Conservation (phyloP, 2,329 filamentous ascomycete species). For the Thermomyces lanuginosus region DNA sequence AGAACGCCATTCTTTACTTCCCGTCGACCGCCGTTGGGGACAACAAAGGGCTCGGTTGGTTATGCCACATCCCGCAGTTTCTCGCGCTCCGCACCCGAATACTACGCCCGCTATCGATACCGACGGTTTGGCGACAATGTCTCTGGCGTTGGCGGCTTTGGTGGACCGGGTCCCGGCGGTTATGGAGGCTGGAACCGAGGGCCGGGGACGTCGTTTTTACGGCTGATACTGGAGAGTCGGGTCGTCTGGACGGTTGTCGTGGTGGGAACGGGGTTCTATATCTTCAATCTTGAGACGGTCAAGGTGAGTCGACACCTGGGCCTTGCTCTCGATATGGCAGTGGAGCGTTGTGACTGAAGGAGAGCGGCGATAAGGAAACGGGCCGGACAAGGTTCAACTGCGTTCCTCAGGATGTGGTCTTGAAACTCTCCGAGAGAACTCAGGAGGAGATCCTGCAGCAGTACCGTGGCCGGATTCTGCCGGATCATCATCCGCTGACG, state of each 20-base stretch:
- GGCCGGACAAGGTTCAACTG: slow-evolving; percentile 44
- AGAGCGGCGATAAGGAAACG: slow-evolving; percentile 25
- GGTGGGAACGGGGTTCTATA: slow-evolving; percentile 24
- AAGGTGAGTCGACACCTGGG: slow-evolving; percentile 20
- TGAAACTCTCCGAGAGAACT: slow-evolving; percentile 24
- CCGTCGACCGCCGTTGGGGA: too few relatives aligned
- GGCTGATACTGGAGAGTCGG: neutral
- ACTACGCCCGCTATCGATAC: too few relatives aligned
- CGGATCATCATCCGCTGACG: slow-evolving; percentile 33
- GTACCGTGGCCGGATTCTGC: slow-evolving; percentile 33
- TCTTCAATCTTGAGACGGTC: slow-evolving; percentile 41
- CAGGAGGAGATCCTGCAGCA: slow-evolving; percentile 35
- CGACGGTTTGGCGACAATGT: too few relatives aligned
- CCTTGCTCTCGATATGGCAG: neutral
- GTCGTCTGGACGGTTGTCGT: neutral
- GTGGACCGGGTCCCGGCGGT: too few relatives aligned
- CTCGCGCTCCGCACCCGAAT: too few relatives aligned
- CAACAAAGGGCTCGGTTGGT: too few relatives aligned
- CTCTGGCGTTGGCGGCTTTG: too few relatives aligned
- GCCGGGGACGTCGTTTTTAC: too few relatives aligned
- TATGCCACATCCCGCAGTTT: too few relatives aligned
- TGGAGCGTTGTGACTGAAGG: slow-evolving; percentile 2
- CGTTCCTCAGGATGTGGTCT: slow-evolving; percentile 31
- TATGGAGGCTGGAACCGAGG: too few relatives aligned
- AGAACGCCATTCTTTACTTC: too few relatives aligned